Percentiles rank a stretch among this genome's conserved stretches.
Evolutionary conservation across 1,139 yeast species (phyloP).

Genomic region (Saccharomycopsis hybrid): DNA sequence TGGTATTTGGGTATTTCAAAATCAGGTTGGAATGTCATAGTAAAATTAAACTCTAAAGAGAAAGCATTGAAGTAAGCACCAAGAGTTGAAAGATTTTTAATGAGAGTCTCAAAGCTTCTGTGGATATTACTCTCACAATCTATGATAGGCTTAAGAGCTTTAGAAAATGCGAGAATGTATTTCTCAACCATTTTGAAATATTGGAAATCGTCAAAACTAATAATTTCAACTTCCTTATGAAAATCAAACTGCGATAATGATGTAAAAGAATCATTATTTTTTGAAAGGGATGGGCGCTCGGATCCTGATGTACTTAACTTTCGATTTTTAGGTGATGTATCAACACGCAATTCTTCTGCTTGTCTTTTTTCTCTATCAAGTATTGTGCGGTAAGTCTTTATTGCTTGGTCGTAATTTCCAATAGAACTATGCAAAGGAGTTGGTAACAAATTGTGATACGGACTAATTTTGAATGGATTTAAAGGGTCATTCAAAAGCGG

Average conservation of each 20-base stretch:
- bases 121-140: slow-evolving; percentile 11
- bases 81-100: slow-evolving; percentile 28
- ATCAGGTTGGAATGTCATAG: slow-evolving; percentile 22
- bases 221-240: background rate
- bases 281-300: too few relatives aligned
- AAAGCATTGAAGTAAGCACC: slow-evolving; percentile 32
- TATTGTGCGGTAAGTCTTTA: slow-evolving; percentile 11
- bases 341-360: slow-evolving; percentile 12
- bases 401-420: slow-evolving; percentile 17
- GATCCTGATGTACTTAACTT: background rate
- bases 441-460: slow-evolving; percentile 20
- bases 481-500: slow-evolving; percentile 19
- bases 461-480: slow-evolving; percentile 19
- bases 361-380: slow-evolving; percentile 9
- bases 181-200: slow-evolving; percentile 15
- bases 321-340: background rate
- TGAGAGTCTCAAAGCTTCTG: slow-evolving; percentile 20
- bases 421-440: slow-evolving; percentile 11
- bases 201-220: slow-evolving; percentile 14
- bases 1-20: slow-evolving; percentile 10
- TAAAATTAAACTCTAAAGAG: slow-evolving; percentile 27
- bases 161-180: slow-evolving; percentile 8
- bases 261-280: background rate
- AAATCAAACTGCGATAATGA: background rate
- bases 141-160: slow-evolving; percentile 14